Evolutionary conservation across 495 filamentous ascomycete genomes (phyloP).

Genomic region (Podospora conica): DNA sequence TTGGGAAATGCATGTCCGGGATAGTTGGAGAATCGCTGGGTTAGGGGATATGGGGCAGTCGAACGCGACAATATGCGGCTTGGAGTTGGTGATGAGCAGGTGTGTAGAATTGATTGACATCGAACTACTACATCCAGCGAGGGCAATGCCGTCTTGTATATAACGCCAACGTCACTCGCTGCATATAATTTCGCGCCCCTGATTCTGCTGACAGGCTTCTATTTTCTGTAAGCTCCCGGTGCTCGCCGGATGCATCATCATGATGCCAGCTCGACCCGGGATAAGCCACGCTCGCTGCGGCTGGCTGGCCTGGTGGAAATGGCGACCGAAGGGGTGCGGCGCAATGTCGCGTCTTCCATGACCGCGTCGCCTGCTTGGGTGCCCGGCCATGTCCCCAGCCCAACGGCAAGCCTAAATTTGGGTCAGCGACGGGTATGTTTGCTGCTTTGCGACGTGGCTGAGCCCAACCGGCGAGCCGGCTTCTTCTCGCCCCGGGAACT

Average conservation of each 20-base stretch:
- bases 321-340: background rate
- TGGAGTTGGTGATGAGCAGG: background rate
- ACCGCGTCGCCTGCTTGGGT: no score
- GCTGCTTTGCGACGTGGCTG: background rate
- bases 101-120: background rate
- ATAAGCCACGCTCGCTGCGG: background rate
- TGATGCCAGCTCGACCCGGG: background rate
- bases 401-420: background rate
- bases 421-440: background rate
- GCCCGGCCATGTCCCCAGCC: no score
- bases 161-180: background rate
- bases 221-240: background rate
- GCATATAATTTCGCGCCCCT: background rate
- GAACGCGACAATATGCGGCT: background rate
- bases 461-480: background rate
- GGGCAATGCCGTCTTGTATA: background rate
- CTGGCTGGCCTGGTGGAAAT: background rate
- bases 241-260: background rate
- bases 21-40: background rate
- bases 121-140: background rate
- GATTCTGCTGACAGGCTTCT: background rate
- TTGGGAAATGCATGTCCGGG: conserved; percentile 6
- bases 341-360: background rate
- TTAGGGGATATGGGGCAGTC: background rate
- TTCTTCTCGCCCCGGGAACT: background rate